Base-by-base conservation (phyloP, 1,284 basidiomycete genomes). In the Rhodofomes roseus region DNA sequence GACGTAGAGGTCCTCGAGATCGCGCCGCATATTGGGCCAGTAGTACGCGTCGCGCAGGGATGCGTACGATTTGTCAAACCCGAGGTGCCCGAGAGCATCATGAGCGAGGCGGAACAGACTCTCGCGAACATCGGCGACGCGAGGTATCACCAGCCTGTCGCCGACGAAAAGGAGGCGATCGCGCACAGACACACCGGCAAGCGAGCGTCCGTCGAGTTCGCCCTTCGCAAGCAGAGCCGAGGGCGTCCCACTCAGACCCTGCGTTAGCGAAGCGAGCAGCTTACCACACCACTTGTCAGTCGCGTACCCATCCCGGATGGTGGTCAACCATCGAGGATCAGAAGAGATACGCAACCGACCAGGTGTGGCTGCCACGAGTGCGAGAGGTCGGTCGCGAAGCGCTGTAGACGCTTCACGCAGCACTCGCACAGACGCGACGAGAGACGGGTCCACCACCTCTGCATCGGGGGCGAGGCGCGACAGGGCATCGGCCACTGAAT, bases 21-120 rank as follows among this genome's bases (percentile, higher is more conserved):
- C 72, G 0, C 37, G 20, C 0, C 65, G n/a, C 76, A 80, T 79
- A 20, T 70, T 63, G 0, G 74, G 77, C 78, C 78, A 81, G 62
- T 77, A 79, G 54, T 72, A 80, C 0, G 68, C 67, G 4, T 62
- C 54, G 0, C 64, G 60, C 0, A 78, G 61, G 0, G 65, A 39
- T 0, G 57, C 64, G 54, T 77, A 77, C 18, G 66, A 67, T 55
- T 79, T 79, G 22, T 74, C 65, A 22, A 68, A 64, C 0, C 77
- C 74, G 55, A 77, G 76, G 57, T 79, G 77, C 0, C 77, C 74
- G 0, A 70, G 69, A 0, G 69, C 57, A 39, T 73, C 65, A 52
- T 77, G 72, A 0, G 70, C 68, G n/a, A 71, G 61, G 4, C 56
- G 54, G 46, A 71, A 68, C 2, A 74, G 36, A 8, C 39, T 39